Base-by-base conservation (phyloP, 345 rosid species). In the Salix suchowensis region DNA sequence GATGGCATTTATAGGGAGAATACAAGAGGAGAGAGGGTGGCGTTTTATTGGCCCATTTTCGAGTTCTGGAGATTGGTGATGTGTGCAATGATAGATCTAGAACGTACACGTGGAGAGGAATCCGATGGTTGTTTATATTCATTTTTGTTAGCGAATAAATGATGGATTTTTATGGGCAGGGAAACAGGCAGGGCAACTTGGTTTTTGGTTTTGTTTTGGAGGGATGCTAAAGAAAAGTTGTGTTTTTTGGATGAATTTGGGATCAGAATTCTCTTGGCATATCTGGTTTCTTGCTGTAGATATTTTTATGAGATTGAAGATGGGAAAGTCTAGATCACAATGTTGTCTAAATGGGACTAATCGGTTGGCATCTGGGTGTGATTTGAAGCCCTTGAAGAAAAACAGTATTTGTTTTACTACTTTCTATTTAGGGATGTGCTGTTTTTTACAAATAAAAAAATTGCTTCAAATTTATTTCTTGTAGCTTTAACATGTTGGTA, bases 61-160 rank as follows among this genome's bases (percentile, higher is more conserved):
- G 23, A 8, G 4, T 1, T 7, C 4, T 36, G 0, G 0, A 80
- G 92, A 93, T 90, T 70, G 84, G 77, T 78, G 84, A 73, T 85
- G 80, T 88, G 88, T 72, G 6, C 11, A 8, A 5, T 30, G 82
- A 81, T 6, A 9, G 2, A 84, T 90, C 85, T 15, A 7, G 78
- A 76, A 23, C 81, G 72, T 76, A 78, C 97, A 88, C 91, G 88
- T 90, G 90, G 85, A 61, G 5, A 0, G 15, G 1, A 4, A 80
- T 80, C 87, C 6, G n/a, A 42, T 36, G 81, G 84, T 74, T 58
- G 7, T 18, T 77, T 55, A 7, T 10, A 7, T 21, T 12, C 26
- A 15, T 4, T 9, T 24, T 23, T 21, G 0, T 7, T 2, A 28
- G 67, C 55, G 76, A 40, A 19, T 12, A 19, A 73, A 73, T 15